phyloP scores from a whole-genome alignment of 2,329 filamentous ascomycete species.

The Cadophora sp. region DNA sequence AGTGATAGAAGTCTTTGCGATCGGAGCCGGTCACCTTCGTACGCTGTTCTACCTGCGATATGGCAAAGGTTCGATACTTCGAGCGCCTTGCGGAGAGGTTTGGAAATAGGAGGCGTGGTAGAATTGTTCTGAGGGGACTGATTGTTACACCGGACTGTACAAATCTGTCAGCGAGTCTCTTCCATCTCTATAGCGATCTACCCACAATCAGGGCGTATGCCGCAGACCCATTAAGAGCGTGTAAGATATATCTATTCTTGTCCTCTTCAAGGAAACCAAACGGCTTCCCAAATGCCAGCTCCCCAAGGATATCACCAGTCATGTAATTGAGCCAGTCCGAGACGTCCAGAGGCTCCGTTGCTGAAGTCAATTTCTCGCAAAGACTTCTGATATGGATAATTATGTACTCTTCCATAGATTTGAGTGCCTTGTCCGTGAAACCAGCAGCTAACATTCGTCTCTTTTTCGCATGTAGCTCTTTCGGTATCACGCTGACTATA shows the following conservation, averaged over 20 bases:
- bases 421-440: constrained; percentile 50
- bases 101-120: neutral
- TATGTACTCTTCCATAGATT: constrained; percentile 26
- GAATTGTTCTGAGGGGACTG: neutral
- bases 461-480: constrained; percentile 71
- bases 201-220: neutral
- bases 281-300: constrained; percentile 8
- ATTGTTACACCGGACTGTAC: neutral
- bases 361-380: constrained; percentile 50
- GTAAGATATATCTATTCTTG: neutral
- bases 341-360: constrained; percentile 35
- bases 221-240: neutral
- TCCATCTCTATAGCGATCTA: neutral
- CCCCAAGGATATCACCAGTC: constrained; percentile 13
- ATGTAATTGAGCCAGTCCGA: constrained; percentile 13
- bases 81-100: neutral
- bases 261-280: neutral
- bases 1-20: constrained; percentile 77
- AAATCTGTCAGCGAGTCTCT: neutral
- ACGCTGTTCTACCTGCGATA: constrained; percentile 54
- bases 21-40: constrained; percentile 64
- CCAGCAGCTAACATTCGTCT: constrained; percentile 65
- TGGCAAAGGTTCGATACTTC: constrained; percentile 2
- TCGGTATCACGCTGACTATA: constrained; percentile 74
- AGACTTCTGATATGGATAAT: constrained; percentile 53